These are phyloP conservation scores for Hyaloscypha hepaticicola DNA, from an alignment of 495 filamentous ascomycete genomes.

Conservation along the genomic window DNA sequence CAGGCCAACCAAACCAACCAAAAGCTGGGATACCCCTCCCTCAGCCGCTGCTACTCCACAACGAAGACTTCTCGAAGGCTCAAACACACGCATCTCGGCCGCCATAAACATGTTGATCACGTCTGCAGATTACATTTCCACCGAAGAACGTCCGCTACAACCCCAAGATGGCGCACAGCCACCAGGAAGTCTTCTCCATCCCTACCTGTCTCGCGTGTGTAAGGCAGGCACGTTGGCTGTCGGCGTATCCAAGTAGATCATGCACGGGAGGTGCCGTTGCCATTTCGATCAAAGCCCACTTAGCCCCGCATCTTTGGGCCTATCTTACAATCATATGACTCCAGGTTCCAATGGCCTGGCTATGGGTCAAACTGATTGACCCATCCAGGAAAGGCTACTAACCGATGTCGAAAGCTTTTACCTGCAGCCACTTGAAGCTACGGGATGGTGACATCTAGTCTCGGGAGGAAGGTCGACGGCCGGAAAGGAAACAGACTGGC, in stretches of 20 bases:
- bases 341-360: background rate
- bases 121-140: background rate
- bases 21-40: background rate
- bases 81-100: background rate
- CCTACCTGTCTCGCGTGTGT: background rate
- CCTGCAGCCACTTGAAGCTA: too few relatives aligned
- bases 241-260: background rate
- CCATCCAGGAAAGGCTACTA: background rate
- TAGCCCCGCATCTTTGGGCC: too few relatives aligned
- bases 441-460: too few relatives aligned
- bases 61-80: background rate
- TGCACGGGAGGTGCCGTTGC: background rate
- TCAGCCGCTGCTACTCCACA: background rate
- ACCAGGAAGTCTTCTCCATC: background rate
- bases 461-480: too few relatives aligned
- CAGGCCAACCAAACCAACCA: background rate
- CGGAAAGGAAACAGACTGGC: too few relatives aligned
- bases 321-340: background rate
- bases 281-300: background rate
- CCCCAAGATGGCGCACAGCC: background rate
- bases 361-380: background rate
- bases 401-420: too few relatives aligned
- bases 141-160: conserved; percentile 18
- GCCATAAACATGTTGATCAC: background rate
- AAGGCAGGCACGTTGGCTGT: too few relatives aligned